These are phyloP conservation scores for Bauhinia variegata DNA, from an alignment of 306 rosid genomes.

Conservation along the genomic window DNA sequence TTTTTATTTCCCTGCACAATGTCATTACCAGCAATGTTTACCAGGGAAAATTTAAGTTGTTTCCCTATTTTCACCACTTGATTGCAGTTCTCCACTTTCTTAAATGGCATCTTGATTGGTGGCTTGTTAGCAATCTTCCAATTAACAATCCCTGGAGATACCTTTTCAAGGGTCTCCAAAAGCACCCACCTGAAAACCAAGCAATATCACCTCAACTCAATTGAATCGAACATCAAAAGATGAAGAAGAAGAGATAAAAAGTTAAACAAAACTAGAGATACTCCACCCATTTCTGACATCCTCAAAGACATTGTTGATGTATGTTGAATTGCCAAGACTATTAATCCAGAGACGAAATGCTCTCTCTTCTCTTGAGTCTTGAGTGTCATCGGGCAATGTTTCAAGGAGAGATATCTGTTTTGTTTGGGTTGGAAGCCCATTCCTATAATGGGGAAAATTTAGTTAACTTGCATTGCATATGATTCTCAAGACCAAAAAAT, in stretches of 20 bases:
- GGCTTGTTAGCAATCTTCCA: constrained; percentile 97
- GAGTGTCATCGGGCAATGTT: constrained; percentile 71
- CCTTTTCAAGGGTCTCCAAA: constrained; percentile 84
- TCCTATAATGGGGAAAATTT: constrained; percentile 49
- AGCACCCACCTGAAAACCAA: constrained; percentile 78
- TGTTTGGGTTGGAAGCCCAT: constrained; percentile 83
- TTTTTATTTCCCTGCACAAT: constrained; percentile 95
- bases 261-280: background rate
- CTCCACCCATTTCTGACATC: constrained; percentile 85
- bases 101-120: constrained; percentile 97
- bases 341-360: constrained; percentile 96
- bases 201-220: constrained; percentile 26
- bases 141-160: constrained; percentile 88
- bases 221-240: background rate
- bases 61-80: constrained; percentile 94
- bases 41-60: constrained; percentile 87
- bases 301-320: constrained; percentile 94
- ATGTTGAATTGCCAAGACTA: constrained; percentile 74
- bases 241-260: background rate
- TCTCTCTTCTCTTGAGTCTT: constrained; percentile 89
- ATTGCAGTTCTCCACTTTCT: constrained; percentile 97
- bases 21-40: constrained; percentile 94
- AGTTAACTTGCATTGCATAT: constrained; percentile 18
- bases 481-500: background rate
- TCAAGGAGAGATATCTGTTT: constrained; percentile 81